Evolutionary conservation across 2,329 filamentous ascomycete species (phyloP), one percentile per base, ranked within the genome.

Genomic region (Penicillium griseofulvum): DNA sequence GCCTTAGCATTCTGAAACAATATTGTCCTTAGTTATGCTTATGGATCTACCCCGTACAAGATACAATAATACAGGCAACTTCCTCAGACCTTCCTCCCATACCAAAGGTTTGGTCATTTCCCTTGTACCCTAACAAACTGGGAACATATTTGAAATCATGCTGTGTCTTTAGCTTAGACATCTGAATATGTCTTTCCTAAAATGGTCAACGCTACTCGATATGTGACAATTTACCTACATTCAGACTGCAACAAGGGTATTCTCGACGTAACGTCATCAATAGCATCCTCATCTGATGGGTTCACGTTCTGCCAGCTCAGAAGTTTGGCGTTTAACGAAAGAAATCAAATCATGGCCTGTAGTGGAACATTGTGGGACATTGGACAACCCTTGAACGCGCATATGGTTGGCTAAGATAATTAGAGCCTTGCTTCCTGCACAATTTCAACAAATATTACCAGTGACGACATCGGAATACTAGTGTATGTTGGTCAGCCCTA

Each of bases 241-340:
- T 7, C 1, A 39, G 11, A 1, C 39, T 28, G 8, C 22, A 4
- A 7, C 38, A 5, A 41, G n/a, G n/a, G 14, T 14, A 26, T 1
- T 42, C 24, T n/a, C 2, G 9, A 26, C 4, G n/a, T 10, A 26
- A 11, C 4, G 14, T 16, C 22, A 22, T 22, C 3, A 22, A 24
- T 1, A 8, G 4, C 11, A 24, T 4, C 11, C 3, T n/a, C 9
- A 5, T 10, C 22, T 4, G 8, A 8, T n/a, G 4, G 0, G 14
- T 14, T 41, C 7, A 24, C 14, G 16, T 4, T 41, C 14, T n/a
- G 14, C n/a, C 9, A 10, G 2, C 7, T 14, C 12, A 26, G 3
- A 26, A 26, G 22, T 24, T 26, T 2, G 14, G 7, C 11, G 22
- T 22, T 22, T 4, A 22, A 4, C 22, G 22, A 22, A 22, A 22